These are phyloP conservation scores for Chondrus crispus DNA, from an alignment of 23 red algal genomes.

Conservation along the genomic window DNA sequence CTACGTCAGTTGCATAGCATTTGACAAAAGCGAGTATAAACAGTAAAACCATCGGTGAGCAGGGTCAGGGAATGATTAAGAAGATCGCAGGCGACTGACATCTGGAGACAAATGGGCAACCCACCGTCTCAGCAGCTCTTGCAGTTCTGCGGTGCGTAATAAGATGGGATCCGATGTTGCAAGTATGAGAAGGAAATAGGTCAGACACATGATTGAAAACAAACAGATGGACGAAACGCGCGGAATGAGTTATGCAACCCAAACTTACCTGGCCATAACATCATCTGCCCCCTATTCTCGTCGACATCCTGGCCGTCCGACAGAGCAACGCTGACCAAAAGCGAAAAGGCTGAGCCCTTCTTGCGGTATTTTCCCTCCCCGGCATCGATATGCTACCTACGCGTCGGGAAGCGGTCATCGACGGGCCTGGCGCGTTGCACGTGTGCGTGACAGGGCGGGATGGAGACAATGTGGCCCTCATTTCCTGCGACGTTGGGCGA, in stretches of 20 bases:
- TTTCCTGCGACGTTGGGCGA: not conserved
- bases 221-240: too few relatives aligned
- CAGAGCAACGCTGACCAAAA: slow-evolving; percentile 11
- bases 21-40: too few relatives aligned
- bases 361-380: not conserved
- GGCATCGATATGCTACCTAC: slow-evolving; percentile 39
- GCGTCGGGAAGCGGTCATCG: not conserved
- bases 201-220: too few relatives aligned
- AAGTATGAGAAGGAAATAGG: not conserved
- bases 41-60: too few relatives aligned
- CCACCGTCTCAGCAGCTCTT: slow-evolving; percentile 3
- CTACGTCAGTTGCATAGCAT: not conserved
- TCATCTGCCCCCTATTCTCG: slow-evolving; percentile 47
- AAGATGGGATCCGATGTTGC: not conserved
- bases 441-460: not conserved
- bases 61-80: too few relatives aligned
- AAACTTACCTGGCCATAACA: slow-evolving; percentile 43
- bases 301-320: slow-evolving; percentile 19
- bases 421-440: not conserved
- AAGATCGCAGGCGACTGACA: too few relatives aligned
- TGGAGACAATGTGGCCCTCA: slow-evolving; percentile 31
- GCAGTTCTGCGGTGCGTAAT: not conserved
- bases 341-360: not conserved
- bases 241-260: too few relatives aligned
- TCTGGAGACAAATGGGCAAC: not conserved